These are phyloP conservation scores for Blakeslea trispora DNA, from an alignment of 371 early-diverging fungal genomes.

Conservation along the genomic window DNA sequence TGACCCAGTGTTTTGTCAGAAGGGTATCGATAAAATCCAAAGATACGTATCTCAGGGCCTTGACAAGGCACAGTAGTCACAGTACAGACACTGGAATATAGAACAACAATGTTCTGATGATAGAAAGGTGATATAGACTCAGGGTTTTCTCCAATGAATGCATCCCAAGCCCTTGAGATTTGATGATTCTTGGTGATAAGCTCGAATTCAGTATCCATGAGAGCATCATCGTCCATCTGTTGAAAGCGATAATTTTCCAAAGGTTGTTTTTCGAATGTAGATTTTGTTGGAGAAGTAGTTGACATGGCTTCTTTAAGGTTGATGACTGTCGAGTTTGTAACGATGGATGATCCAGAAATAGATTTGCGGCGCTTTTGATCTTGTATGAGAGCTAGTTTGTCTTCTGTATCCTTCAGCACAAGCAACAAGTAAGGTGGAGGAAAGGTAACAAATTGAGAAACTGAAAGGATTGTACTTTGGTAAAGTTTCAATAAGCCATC, in stretches of 20 bases:
- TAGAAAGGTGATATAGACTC: conserved; percentile 67
- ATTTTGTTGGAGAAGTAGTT: conserved; percentile 28
- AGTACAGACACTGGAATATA: conserved; percentile 73
- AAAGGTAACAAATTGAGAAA: conserved; percentile 83
- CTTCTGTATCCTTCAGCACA: conserved; percentile 67
- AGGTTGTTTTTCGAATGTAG: conserved; percentile 29
- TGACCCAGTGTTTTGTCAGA: conserved; percentile 89
- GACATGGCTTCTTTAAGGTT: conserved; percentile 1
- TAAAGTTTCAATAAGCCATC: conserved; percentile 49
- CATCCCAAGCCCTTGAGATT: conserved; percentile 58
- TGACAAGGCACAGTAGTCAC: conserved; percentile 74
- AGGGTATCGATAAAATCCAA: conserved; percentile 79
- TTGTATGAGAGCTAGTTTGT: conserved; percentile 30
- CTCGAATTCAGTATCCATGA: conserved; percentile 44
- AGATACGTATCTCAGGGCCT: conserved; percentile 75
- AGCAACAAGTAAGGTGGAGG: conserved; percentile 83
- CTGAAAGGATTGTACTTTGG: conserved; percentile 74
- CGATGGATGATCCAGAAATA: conserved; percentile 9
- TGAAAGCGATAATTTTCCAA: background rate
- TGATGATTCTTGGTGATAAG: conserved; percentile 53
- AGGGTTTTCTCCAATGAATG: conserved; percentile 58
- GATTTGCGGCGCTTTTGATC: conserved; percentile 24
- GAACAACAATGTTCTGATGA: conserved; percentile 75
- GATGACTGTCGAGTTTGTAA: conserved; percentile 5
- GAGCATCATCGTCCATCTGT: conserved; percentile 5